Conservation (phyloP, 805 yeast genomes). For the Priceomyces castillae region DNA sequence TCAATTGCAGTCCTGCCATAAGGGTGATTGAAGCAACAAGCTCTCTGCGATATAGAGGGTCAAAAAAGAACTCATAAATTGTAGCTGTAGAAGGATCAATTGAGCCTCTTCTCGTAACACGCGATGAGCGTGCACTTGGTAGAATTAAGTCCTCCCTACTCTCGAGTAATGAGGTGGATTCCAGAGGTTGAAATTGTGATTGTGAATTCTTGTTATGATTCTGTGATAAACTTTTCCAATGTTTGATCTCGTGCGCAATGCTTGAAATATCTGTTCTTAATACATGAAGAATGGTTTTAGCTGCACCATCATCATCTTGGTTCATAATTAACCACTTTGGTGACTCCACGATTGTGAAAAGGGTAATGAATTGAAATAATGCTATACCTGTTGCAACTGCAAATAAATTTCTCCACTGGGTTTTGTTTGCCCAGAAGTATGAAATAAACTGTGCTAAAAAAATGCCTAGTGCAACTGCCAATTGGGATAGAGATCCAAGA, state of each 20-base stretch:
- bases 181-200: constrained; percentile 1
- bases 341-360: constrained; percentile 38
- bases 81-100: constrained; percentile 27
- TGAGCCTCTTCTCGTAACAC: constrained; percentile 24
- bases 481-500: constrained; percentile 38
- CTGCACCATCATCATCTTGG: constrained; percentile 25
- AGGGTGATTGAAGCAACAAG: constrained; percentile 30
- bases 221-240: constrained; percentile 31
- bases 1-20: constrained; percentile 40
- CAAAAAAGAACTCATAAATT: constrained; percentile 19
- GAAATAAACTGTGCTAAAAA: constrained; percentile 32
- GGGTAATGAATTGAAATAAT: constrained; percentile 24
- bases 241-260: constrained; percentile 32
- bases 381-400: constrained; percentile 24
- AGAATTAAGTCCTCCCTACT: background rate
- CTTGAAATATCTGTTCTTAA: constrained; percentile 31
- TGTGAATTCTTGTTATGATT: background rate
- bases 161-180: constrained; percentile 3
- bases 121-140: background rate
- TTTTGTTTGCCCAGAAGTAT: constrained; percentile 31
- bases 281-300: constrained; percentile 25
- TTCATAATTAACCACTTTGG: constrained; percentile 42
- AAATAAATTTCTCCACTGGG: constrained; percentile 38
- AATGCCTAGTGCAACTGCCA: constrained; percentile 40
- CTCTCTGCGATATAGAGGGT: constrained; percentile 19